Evolutionary conservation across 2,329 filamentous ascomycete genomes (phyloP), one percentile per base, ranked within the genome.

Genomic region (Chalaropsis thielavioides): DNA sequence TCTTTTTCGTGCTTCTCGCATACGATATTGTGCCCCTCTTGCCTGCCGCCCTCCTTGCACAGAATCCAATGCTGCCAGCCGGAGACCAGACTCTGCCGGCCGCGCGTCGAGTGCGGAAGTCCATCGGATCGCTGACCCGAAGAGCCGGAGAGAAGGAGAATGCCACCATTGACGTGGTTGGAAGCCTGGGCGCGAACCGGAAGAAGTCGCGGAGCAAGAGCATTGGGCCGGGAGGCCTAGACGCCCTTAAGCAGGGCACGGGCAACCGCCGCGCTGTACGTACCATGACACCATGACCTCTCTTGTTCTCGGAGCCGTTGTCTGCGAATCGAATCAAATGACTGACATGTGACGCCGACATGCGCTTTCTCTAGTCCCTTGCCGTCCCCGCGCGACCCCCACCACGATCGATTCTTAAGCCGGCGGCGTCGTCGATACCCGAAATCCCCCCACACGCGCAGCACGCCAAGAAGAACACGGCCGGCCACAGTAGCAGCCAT

Each of bases 131-230:
- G 71, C 82, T 75, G 74, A 76, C 72, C 70, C 79, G 71, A 70
- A 82, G 77, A 74, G 75, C 76, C 44, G 75, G 27, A 41, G 67
- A 90, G 71, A 91, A 90, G 74, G 90, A 95, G 73, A 95, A 95
- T 79, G 81, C 83, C 72, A 89, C 86, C 2, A 76, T 86, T 54
- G 86, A 90, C 69, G 74, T 88, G 65, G 81, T 79, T 67, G 80
- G 81, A 69, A 76, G 78, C 66, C 72, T 80, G 69, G 79, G 77
- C 38, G 78, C 77, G 66, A 79, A 74, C 71, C 78, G 81, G 68
- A 82, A 81, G 76, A 92, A 91, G 76, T 89, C 87, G 66, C 86
- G 94, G 69, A 96, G 92, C 76, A 97, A 96, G 79, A 97, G 92
- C 76, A 86, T 99, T 70, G 94, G 94, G 1, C 92, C 94, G 17